Conservation (phyloP, 768 basidiomycete species). For the Russula foetens region DNA sequence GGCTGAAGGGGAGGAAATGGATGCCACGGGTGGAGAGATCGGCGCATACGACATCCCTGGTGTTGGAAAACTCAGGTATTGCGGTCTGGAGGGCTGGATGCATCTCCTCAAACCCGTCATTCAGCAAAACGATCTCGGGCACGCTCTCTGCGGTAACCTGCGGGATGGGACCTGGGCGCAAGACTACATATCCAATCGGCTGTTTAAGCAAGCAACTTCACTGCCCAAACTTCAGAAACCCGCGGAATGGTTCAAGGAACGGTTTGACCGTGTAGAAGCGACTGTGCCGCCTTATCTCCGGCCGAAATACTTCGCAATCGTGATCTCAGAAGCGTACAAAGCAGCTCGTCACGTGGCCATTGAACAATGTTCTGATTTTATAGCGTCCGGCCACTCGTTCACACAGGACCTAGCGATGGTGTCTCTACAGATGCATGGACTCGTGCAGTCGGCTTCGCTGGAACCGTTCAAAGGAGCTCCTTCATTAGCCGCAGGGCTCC, state of each 20-base stretch:
- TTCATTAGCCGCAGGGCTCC: conserved; percentile 88
- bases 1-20: conserved; percentile 84
- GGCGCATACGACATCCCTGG: conserved; percentile 80
- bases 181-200: conserved; percentile 71
- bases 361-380: conserved; percentile 84
- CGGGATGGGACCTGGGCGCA: conserved; percentile 88
- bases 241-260: conserved; percentile 76
- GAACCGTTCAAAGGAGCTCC: conserved; percentile 63
- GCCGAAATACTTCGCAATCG: conserved; percentile 93
- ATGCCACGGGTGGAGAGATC: conserved; percentile 73
- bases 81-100: conserved; percentile 98
- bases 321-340: conserved; percentile 88
- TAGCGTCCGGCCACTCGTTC: conserved; percentile 77
- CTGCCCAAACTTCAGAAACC: conserved; percentile 63
- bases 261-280: conserved; percentile 74
- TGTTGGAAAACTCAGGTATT: conserved; percentile 72
- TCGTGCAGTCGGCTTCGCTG: conserved; percentile 85
- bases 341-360: conserved; percentile 75
- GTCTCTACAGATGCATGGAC: conserved; percentile 83
- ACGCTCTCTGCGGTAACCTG: conserved; percentile 81
- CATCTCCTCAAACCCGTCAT: conserved; percentile 75
- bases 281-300: conserved; percentile 80
- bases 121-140: conserved; percentile 87
- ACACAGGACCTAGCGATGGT: conserved; percentile 86
- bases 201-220: conserved; percentile 51